Percentiles rank a stretch among this genome's conserved stretches.
These are phyloP conservation scores for Zalaria sp. DNA, from an alignment of 2,329 filamentous ascomycete genomes.

Conservation along the genomic window DNA sequence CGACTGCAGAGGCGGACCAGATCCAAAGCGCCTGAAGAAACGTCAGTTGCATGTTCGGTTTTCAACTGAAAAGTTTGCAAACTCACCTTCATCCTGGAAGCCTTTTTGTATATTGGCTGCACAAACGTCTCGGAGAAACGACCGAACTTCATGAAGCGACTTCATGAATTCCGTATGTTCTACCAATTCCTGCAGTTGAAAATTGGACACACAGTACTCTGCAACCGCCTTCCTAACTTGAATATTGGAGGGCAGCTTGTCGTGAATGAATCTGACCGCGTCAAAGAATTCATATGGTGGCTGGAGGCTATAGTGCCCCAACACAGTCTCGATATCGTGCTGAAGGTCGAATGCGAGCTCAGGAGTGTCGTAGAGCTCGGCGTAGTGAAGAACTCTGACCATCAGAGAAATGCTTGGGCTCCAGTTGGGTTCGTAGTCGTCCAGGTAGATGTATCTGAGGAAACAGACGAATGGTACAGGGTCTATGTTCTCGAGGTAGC, in stretches of 20 bases:
- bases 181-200: constrained; percentile 7
- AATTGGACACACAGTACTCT: constrained; percentile 28
- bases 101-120: no score
- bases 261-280: constrained; percentile 21
- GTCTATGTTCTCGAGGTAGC: constrained; percentile 24
- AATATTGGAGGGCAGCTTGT: constrained; percentile 12
- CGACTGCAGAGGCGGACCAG: no score
- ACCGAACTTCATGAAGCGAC: not conserved
- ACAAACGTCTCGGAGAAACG: no score
- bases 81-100: no score
- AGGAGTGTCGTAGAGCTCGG: constrained; percentile 23
- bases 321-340: constrained; percentile 23
- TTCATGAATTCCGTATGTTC: not conserved
- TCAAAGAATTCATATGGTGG: constrained; percentile 25
- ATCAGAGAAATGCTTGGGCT: constrained; percentile 15
- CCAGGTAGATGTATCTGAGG: constrained; percentile 27
- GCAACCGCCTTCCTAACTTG: constrained; percentile 24
- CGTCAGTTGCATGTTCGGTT: no score
- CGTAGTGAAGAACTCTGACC: constrained; percentile 26
- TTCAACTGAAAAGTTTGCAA: no score
- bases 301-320: constrained; percentile 23
- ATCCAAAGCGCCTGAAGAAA: no score
- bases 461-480: constrained; percentile 20
- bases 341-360: constrained; percentile 25
- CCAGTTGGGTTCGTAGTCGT: constrained; percentile 18